Conservation (phyloP, 345 rosid species). For the Pseudoturritis turrita region DNA sequence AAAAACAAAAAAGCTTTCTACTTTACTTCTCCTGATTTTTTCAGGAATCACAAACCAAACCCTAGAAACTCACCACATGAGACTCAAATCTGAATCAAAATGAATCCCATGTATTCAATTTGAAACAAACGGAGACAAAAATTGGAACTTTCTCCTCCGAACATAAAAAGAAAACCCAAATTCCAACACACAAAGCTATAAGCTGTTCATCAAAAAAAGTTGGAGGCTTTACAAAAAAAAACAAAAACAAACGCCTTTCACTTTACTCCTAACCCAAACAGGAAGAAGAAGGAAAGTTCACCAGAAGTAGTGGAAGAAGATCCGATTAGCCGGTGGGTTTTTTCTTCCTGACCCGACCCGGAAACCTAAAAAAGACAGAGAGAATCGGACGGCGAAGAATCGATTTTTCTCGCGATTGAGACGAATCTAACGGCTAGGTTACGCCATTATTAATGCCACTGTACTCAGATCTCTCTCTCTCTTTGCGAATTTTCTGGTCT, state of each 20-base stretch:
- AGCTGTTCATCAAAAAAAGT: conserved; percentile 13
- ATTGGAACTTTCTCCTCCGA: neutral
- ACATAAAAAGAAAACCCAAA: neutral
- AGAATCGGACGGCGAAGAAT: conserved; percentile 26
- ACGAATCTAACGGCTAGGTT: conserved; percentile 30
- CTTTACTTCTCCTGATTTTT: neutral
- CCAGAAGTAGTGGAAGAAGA: neutral
- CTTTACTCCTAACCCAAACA: conserved; percentile 18
- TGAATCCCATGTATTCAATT: neutral
- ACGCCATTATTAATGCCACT: conserved; percentile 34
- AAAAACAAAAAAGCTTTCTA: conserved; percentile 6
- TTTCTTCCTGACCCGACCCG: conserved; percentile 12
- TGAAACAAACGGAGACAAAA: neutral
- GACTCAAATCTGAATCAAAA: conserved; percentile 34
- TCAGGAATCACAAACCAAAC: conserved; percentile 14
- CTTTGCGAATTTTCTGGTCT: conserved; percentile 27
- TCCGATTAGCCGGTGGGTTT: conserved; percentile 9
- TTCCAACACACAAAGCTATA: conserved; percentile 5
- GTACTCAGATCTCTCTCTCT: conserved; percentile 44
- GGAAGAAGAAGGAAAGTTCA: neutral
- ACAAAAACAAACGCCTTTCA: conserved; percentile 2
- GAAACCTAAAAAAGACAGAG: conserved; percentile 4
- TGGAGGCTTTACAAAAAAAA: conserved; percentile 9
- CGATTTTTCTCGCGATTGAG: neutral
- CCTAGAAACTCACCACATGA: conserved; percentile 13